Evolutionary conservation across 495 filamentous ascomycete genomes (phyloP), one percentile per base, ranked within the genome.

Genomic region (Aspergillus ostianus): DNA sequence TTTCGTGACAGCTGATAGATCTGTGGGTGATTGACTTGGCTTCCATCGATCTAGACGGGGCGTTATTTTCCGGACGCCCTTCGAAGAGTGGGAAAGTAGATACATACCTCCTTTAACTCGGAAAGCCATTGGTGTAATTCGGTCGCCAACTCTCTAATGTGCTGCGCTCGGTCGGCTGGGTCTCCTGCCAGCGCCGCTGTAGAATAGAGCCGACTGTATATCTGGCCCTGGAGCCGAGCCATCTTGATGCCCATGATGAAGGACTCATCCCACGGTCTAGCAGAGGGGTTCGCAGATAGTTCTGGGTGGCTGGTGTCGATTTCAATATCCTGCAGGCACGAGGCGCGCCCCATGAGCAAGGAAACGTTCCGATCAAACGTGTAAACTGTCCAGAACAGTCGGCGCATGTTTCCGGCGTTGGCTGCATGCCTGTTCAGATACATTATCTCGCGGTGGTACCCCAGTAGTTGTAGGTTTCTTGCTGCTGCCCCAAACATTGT

Each of bases 371-470:
- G 62, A 29, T 67, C 65, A 48, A 67, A 60, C 4, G 47, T 21
- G 29, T 67, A 67, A 3, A 65, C 47, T 0, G 62, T 64, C 65
- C 65, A 67, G 47, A 67, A 64, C 13, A 67, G n/a, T n/a, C 62
- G 52, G 2, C 65, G 65, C 17, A 55, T 63, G 20, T 46, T 47
- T 8, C 59, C 58, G 17, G 59, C 51, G n/a, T 67, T 52, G 2
- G 41, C 13, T n/a, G 44, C 9, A 6, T 27, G 20, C 8, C 19
- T 50, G 19, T 55, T 60, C 45, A 44, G 51, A 29, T 61, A 64
- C 15, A 61, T 64, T 3, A 36, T 36, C 32, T 67, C 58, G 41
- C 64, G 63, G 41, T 66, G 63, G 47, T 62, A 62, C 20, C 59
- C 59, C 23, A 66, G 63, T 47, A 53, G 46, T 27, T 66, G 59